Conservation (phyloP, 129 eudicot genomes). For the Flaveria bidentis region DNA sequence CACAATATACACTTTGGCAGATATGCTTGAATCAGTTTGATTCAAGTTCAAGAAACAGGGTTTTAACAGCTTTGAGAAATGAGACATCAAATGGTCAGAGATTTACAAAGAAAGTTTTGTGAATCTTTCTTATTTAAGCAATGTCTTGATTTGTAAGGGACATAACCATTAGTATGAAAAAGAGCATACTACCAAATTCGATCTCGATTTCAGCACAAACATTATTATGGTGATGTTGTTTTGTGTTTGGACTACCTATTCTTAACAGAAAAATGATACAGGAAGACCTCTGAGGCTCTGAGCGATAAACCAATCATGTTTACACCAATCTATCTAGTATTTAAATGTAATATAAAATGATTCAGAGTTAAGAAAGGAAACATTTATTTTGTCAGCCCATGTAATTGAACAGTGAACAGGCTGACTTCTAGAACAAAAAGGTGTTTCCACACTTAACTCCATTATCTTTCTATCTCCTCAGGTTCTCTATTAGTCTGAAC, state of each 20-base stretch:
- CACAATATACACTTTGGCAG: not conserved
- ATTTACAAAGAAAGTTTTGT: not conserved
- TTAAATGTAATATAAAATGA: not conserved
- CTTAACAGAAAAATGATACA: not conserved
- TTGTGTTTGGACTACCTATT: not conserved
- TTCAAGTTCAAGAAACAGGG: not conserved
- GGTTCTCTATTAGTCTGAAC: not conserved
- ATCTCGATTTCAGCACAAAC: not conserved
- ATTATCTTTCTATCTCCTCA: slow-evolving; percentile 1
- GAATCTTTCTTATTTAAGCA: not conserved
- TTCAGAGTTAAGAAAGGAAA: not conserved
- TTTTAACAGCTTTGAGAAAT: not conserved
- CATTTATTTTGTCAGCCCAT: not conserved
- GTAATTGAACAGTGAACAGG: not conserved
- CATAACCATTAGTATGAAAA: not conserved
- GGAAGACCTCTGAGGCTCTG: not conserved
- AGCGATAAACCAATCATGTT: not conserved
- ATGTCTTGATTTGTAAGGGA: not conserved
- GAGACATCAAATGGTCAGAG: not conserved
- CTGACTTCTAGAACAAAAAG: not conserved
- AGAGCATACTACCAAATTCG: not conserved
- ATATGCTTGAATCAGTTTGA: not conserved
- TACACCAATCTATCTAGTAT: not conserved
- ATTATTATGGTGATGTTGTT: not conserved
- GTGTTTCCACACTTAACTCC: not conserved